A percentile compares a stretch with the other conserved stretches of the same genome.
Conservation (phyloP, 768 basidiomycete genomes). For the Sarcomyxa edulis region DNA sequence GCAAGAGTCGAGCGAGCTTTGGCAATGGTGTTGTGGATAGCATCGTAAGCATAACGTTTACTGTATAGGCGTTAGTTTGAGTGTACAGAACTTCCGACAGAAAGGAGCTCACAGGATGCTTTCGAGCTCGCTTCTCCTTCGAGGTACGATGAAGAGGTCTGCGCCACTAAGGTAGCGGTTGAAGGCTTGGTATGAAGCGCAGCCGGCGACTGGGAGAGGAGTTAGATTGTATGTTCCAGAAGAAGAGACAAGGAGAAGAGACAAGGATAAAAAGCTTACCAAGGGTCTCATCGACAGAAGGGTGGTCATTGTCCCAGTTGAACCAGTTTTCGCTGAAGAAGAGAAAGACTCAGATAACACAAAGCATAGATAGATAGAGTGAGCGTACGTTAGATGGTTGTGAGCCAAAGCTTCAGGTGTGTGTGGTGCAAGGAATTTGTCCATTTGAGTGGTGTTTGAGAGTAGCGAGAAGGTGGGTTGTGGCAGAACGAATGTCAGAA, state of each 20-base stretch:
- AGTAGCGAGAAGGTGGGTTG: slow-evolving; percentile 2
- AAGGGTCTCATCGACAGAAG: slow-evolving; percentile 67
- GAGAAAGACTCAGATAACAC: slow-evolving; percentile 14
- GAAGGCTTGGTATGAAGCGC: slow-evolving; percentile 78
- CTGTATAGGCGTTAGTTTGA: slow-evolving; percentile 28
- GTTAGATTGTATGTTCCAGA: too few species aligned
- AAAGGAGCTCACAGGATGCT: slow-evolving; percentile 54
- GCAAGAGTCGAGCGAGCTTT: slow-evolving; percentile 59
- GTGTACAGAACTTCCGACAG: too few species aligned
- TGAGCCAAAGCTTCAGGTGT: slow-evolving; percentile 73
- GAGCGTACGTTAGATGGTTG: slow-evolving; percentile 56
- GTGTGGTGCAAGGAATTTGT: slow-evolving; percentile 68
- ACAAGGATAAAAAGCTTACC: too few species aligned
- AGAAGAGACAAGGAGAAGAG: too few species aligned
- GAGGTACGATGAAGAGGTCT: slow-evolving; percentile 68
- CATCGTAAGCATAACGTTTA: slow-evolving; percentile 71
- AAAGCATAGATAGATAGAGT: neutral
- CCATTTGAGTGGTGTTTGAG: slow-evolving; percentile 34
- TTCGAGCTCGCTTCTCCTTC: slow-evolving; percentile 61
- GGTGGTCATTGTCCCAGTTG: slow-evolving; percentile 67
- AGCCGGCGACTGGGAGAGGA: slow-evolving; percentile 68
- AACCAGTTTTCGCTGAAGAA: slow-evolving; percentile 56
- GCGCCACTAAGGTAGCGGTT: slow-evolving; percentile 66
- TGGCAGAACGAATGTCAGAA: neutral
- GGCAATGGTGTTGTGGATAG: slow-evolving; percentile 77